Conservation (phyloP, 73 alveolate genomes). For the Loxodes magnus region DNA sequence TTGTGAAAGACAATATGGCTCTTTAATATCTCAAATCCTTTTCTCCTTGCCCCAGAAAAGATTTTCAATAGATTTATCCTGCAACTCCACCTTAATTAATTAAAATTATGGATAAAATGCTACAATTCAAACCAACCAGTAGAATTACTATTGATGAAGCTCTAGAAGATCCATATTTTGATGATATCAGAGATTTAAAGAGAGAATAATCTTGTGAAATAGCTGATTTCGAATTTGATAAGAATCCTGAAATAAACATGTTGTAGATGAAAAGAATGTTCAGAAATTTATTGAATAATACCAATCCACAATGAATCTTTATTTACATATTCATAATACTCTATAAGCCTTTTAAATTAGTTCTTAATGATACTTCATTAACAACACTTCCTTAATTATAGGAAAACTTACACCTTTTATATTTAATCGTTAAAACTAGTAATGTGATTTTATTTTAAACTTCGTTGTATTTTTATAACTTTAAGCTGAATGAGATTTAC, state of each 20-base stretch:
- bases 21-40: slow-evolving; percentile 63
- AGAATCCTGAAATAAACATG: slow-evolving; percentile 27
- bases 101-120: slow-evolving; percentile 48
- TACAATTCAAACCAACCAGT: slow-evolving; percentile 55
- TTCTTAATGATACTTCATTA: too few relatives aligned
- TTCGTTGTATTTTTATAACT: too few relatives aligned
- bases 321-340: too few relatives aligned
- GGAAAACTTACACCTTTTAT: too few relatives aligned
- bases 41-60: slow-evolving; percentile 36
- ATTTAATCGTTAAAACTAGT: too few relatives aligned
- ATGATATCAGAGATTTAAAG: slow-evolving; percentile 21
- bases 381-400: too few relatives aligned
- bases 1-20: slow-evolving; percentile 76
- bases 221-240: slow-evolving; percentile 26
- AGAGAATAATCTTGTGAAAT: slow-evolving; percentile 27
- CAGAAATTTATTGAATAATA: too few relatives aligned
- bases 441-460: too few relatives aligned
- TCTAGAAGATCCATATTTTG: slow-evolving; percentile 59
- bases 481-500: too few relatives aligned
- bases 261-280: slow-evolving; percentile 28
- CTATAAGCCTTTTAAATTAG: too few relatives aligned
- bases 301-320: too few relatives aligned
- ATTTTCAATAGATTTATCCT: slow-evolving; percentile 50
- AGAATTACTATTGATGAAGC: slow-evolving; percentile 77
- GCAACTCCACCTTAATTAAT: slow-evolving; percentile 57